Base-by-base conservation (phyloP, 768 basidiomycete species). In the Pleurotus platypus region DNA sequence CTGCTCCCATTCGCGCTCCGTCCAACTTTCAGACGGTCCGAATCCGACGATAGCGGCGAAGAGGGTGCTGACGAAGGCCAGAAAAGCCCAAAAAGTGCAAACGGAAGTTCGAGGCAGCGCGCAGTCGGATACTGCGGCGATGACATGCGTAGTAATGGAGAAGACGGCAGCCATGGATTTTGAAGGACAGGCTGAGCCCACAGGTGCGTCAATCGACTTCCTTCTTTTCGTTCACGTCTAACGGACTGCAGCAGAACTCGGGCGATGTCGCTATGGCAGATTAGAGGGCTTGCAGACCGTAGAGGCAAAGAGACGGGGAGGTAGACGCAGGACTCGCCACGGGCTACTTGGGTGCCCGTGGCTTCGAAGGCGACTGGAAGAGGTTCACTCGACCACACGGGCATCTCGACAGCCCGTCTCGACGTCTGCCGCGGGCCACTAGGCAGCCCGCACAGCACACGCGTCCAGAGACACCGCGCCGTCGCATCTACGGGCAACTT, bases 61-160 rank as follows among this genome's bases (percentile, higher is more conserved):
- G 87, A 82, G 43, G 81, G 76, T 13, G 76, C 72, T 18, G 78
- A 77, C 76, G 59, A 75, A 72, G 49, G 61, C 62, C 8, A 79
- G 70, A 59, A 24, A 62, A 61, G 66, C 57, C 75, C 16, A 82
- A 74, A 71, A 84, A 78, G 64, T 66, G 61, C 65, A 71, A 61
- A 46, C 64, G 38, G 18, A 58, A 61, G 15, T 56, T 55, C 5
- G 60, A 59, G 8, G 60, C 53, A 8, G 40, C 49, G 66, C 59
- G 24, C 61, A 62, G 51, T 59, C 54, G 43, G 38, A 40, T 40
- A 54, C 60, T 58, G 47, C 37, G 38, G 49, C 50, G 39, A 51
- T 22, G 12, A 60, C 58, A 12, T 66, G 68, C 12, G 68, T 54
- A 13, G 71, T 72, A 2, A 63, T 65, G 20, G 64, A 66, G 15